Evolutionary conservation across 306 rosid species (phyloP).

Genomic region (Casuarina glauca): DNA sequence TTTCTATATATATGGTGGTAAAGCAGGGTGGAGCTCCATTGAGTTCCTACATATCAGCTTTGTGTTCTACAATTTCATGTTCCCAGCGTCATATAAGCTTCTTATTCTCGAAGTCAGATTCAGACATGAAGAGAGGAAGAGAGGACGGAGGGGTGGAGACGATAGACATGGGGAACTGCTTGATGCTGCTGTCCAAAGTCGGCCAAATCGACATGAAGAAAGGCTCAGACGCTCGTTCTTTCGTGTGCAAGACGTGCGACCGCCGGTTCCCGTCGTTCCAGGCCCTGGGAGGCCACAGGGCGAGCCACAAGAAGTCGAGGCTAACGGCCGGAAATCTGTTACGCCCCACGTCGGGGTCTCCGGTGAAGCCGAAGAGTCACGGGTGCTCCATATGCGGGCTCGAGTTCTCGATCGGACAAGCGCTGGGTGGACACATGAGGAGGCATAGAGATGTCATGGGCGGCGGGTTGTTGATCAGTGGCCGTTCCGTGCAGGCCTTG

Average conservation of each 20-base stretch:
- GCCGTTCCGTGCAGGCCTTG: neutral
- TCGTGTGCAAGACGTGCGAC: conserved; percentile 69
- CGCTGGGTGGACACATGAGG: conserved; percentile 94
- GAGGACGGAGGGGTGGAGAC: neutral
- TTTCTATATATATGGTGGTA: no score
- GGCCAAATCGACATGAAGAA: conserved; percentile 23
- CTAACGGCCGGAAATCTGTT: conserved; percentile 19
- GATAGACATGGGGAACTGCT: conserved; percentile 34
- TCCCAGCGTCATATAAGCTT: neutral
- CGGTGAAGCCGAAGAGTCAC: conserved; percentile 51
- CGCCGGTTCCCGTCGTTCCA: conserved; percentile 65
- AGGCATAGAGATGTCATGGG: conserved; percentile 46
- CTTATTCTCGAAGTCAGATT: neutral
- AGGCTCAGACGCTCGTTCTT: conserved; percentile 21
- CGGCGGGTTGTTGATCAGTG: neutral
- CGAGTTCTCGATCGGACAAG: conserved; percentile 72
- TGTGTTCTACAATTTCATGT: neutral
- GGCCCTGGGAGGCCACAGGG: conserved; percentile 90
- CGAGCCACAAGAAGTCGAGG: conserved; percentile 74
- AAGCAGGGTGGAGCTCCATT: no score
- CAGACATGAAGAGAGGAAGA: conserved; percentile 55
- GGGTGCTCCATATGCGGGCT: conserved; percentile 71
- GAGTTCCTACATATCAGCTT: no score
- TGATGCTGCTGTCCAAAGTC: conserved; percentile 50
- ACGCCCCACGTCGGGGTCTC: neutral